Evolutionary conservation across 805 yeast species (phyloP), one percentile per base, ranked within the genome.

Genomic region (Candida anglica): DNA sequence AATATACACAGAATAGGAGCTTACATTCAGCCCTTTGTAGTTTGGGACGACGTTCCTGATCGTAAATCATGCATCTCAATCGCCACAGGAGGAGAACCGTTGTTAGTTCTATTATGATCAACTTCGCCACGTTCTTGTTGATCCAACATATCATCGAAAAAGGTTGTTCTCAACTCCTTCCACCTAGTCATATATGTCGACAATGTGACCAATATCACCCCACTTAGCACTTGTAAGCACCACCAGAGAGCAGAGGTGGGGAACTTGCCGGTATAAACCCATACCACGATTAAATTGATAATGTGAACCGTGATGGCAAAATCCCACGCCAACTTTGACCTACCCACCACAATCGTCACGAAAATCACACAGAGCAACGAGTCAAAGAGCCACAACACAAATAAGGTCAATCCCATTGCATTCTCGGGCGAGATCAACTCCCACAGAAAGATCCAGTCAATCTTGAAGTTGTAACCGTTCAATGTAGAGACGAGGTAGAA

Each of bases 281-380:
- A 79, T 0, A 79, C 86, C 3, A 86, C 78, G 3, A 79, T 33
- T 16, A 91, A 58, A 59, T 91, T 82, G 32, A 93, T 73, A 15
- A 83, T 77, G 57, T 93, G 96, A 11, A 91, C 77, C 0, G 98
- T 93, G n/a, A 91, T 52, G 8, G 96, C 96, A 63, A 93, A 91
- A 60, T 91, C 98, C 84, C 96, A 84, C 0, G 97, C 98, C 32
- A 91, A 64, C 56, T 91, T 93, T 27, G 95, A 84, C 37, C 98
- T 69, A 0, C 98, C 96, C 9, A 91, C 96, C 18, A 91, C 79
- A 2, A 89, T 60, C 1, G 95, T 86, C 51, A 91, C 79, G 52
- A 86, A 87, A 8, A 86, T 57, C 1, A 88, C 96, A 45, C 95
- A 82, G 26, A 93, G 64, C 28, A 93, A 68, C 0, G 96, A 71